Evolutionary conservation across 1,284 basidiomycete genomes (phyloP).

Genomic region (Termitomyces sp.): DNA sequence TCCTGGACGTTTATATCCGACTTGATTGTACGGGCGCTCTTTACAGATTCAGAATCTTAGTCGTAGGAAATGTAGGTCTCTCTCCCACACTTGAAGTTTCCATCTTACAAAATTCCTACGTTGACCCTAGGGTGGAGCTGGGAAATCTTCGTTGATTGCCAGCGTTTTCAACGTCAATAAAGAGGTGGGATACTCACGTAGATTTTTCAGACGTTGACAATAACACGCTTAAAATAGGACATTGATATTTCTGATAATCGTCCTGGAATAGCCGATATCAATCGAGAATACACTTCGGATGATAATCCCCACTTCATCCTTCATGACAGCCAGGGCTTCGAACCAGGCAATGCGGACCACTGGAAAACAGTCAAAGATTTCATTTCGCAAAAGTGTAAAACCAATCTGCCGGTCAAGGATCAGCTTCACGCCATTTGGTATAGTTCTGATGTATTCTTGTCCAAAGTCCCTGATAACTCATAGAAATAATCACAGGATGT

Average conservation of each 20-base stretch:
- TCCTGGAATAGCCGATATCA: slow-evolving; percentile 1
- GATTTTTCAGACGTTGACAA: neutral
- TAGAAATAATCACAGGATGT: slow-evolving; percentile 1
- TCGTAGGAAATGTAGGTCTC: slow-evolving; percentile 11
- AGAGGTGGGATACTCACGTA: neutral
- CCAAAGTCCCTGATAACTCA: neutral
- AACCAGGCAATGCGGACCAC: neutral
- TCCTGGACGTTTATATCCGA: neutral
- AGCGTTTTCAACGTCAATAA: slow-evolving; percentile 4
- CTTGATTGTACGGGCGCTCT: neutral
- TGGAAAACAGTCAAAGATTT: slow-evolving; percentile 1
- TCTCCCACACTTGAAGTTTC: neutral
- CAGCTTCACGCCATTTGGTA: slow-evolving; percentile 12
- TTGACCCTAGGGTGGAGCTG: slow-evolving; percentile 3
- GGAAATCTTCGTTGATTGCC: neutral
- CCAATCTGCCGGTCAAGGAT: neutral
- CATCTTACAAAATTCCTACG: neutral
- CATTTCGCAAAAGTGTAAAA: neutral
- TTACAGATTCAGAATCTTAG: slow-evolving; percentile 9
- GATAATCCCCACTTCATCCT: slow-evolving; percentile 8
- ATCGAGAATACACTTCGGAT: neutral
- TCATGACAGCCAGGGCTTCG: slow-evolving; percentile 10
- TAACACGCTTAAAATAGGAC: neutral
- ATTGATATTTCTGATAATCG: neutral
- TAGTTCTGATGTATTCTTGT: neutral